Evolutionary conservation across 2,329 filamentous ascomycete genomes (phyloP), one percentile per base, ranked within the genome.

Genomic region (Xylariales sp.): DNA sequence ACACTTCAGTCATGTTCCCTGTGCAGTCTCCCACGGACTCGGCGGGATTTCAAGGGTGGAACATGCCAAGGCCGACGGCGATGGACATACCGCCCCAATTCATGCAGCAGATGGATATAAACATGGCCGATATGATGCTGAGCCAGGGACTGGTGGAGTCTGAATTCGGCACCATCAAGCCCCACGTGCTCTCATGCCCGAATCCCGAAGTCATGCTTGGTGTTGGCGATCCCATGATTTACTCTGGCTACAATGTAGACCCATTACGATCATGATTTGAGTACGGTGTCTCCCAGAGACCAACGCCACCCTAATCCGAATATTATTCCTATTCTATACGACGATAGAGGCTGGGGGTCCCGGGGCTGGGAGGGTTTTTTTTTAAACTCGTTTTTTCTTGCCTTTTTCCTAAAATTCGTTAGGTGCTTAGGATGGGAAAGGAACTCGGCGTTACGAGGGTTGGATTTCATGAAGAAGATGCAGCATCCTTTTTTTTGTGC

Each of bases 201-300:
- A 72, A 74, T 37, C 64, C 70, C 1, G 72, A 76, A 30, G 69
- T 72, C 6, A 78, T 78, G 73, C 63, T 78, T 53, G 70, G 74
- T 14, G 67, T 76, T 51, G 69, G 66, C 14, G 75, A 79, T 43
- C 74, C 75, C 1, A 78, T 78, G 74, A 76, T 79, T 40, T 78
- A 70, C 48, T 62, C 67, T 4, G 69, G 70, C 30, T 76, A 69
- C 50, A 70, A 74, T 40, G 56, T 59, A 49, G 55, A 59, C 31
- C 53, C 54, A 32, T 45, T 57, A 43, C 51, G 54, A 30, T 51
- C 52, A 32, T 54, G 43, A 48, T 35, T 16, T 16, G 20, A 8
- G 16, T 14, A 31, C 12, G n/a, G 20, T 11, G 29, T 18, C 16
- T 11, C 17, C 29, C 17, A 31, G n/a, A n/a, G n/a, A n/a, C n/a